Conservation (phyloP, 208 protist species). For the Vickermania ingenoplastis region DNA sequence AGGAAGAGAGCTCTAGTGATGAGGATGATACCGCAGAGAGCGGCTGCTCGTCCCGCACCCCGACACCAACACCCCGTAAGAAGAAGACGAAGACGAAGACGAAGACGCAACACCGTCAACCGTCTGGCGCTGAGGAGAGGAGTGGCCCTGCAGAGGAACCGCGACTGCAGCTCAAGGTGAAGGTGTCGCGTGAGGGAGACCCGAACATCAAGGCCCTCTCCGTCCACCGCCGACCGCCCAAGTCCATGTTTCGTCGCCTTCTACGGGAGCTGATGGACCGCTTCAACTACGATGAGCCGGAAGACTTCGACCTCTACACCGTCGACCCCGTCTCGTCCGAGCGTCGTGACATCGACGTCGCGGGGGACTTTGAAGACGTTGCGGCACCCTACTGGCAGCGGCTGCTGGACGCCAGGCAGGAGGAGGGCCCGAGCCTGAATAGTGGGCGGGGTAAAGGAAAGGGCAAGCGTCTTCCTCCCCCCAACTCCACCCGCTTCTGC, state of each 20-base stretch:
- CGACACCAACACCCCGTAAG: conserved; percentile 7
- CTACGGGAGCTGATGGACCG: conserved; percentile 49
- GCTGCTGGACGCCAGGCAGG: background rate
- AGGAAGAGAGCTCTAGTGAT: conserved; percentile 9
- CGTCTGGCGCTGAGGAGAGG: too few relatives aligned
- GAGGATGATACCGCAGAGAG: conserved; percentile 14
- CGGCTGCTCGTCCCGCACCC: background rate
- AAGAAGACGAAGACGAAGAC: conserved; percentile 8
- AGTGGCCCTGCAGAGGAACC: too few relatives aligned
- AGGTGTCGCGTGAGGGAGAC: conserved; percentile 70
- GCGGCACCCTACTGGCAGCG: conserved; percentile 20
- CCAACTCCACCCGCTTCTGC: background rate
- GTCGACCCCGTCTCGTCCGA: conserved; percentile 49
- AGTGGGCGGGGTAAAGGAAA: background rate
- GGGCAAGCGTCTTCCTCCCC: background rate
- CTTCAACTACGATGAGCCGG: conserved; percentile 40
- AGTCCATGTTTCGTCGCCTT: conserved; percentile 31
- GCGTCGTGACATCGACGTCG: conserved; percentile 70
- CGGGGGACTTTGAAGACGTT: conserved; percentile 49
- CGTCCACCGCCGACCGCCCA: conserved; percentile 14
- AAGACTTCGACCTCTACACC: conserved; percentile 79
- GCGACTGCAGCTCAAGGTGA: conserved; percentile 28
- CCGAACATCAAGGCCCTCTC: conserved; percentile 62
- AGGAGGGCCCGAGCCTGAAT: background rate
- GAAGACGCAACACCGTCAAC: too few relatives aligned